Conservation (phyloP, 352 stramenopile species). For the Pythium phragmiticola region DNA sequence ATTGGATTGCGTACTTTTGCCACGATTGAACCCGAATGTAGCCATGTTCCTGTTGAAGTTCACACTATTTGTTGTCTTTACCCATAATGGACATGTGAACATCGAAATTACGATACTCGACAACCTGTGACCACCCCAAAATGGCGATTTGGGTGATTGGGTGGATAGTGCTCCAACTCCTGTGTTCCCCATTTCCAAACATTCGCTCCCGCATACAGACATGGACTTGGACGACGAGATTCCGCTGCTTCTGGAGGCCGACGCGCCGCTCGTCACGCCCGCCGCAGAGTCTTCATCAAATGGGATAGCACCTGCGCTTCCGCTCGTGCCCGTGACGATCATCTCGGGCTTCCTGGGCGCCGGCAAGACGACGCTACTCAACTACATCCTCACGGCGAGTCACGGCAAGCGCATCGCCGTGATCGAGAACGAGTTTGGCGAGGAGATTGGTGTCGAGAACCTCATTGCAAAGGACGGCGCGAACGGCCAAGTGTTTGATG, state of each 20-base stretch:
- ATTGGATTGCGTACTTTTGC: neutral
- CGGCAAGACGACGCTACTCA: conserved; percentile 98
- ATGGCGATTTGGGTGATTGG: neutral
- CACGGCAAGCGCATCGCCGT: conserved; percentile 96
- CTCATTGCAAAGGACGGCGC: conserved; percentile 80
- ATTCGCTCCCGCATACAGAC: neutral
- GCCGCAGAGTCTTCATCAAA: neutral
- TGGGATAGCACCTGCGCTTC: neutral
- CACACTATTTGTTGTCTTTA: neutral
- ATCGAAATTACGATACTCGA: neutral
- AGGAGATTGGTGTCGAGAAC: conserved; percentile 94
- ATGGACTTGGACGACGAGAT: conserved; percentile 24
- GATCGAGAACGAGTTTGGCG: conserved; percentile 99
- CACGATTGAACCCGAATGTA: neutral
- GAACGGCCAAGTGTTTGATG: conserved; percentile 64
- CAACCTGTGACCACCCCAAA: neutral
- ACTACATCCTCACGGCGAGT: conserved; percentile 92
- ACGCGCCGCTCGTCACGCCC: neutral
- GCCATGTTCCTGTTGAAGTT: neutral
- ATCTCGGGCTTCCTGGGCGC: conserved; percentile 95
- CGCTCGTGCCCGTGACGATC: conserved; percentile 90
- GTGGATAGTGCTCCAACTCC: neutral
- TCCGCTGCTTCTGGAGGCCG: conserved; percentile 15
- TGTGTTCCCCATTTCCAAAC: neutral
- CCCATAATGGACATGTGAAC: neutral